Evolutionary conservation across 768 basidiomycete genomes (phyloP).

Genomic region (Cubamyces lactineus): DNA sequence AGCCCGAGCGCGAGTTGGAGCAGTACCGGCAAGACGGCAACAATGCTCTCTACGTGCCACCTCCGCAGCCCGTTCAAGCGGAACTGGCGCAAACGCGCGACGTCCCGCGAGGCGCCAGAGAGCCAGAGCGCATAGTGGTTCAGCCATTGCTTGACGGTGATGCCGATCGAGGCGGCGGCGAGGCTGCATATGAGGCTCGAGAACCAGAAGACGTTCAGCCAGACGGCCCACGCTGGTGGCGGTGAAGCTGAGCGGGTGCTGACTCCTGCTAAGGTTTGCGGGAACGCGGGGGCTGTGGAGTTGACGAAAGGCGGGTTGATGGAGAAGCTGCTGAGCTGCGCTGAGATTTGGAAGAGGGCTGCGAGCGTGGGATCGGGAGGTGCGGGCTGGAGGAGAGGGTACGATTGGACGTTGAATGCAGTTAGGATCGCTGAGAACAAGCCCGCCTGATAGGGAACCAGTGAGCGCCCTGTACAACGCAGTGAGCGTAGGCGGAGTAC

Average conservation of each 20-base stretch:
- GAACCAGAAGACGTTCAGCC: conserved; percentile 32
- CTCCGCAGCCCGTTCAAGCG: conserved; percentile 26
- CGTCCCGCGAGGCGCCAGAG: conserved; percentile 23
- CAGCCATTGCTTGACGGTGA: conserved; percentile 34
- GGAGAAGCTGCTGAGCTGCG: conserved; percentile 2
- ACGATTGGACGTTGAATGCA: conserved; percentile 23
- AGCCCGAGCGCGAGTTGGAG: conserved; percentile 26
- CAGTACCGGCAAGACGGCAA: conserved; percentile 28
- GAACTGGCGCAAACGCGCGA: conserved; percentile 26
- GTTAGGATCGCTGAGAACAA: conserved; percentile 24
- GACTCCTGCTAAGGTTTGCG: background rate
- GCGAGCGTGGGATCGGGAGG: background rate
- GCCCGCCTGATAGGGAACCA: conserved; percentile 12
- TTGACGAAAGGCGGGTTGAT: background rate
- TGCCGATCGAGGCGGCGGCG: conserved; percentile 28
- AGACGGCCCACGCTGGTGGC: conserved; percentile 8
- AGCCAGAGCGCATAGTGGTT: conserved; percentile 18
- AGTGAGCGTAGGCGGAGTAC: no score
- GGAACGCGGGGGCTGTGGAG: background rate
- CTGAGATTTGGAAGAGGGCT: conserved; percentile 18
- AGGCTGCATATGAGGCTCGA: conserved; percentile 28
- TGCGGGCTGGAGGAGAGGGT: conserved; percentile 9
- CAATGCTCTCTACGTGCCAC: conserved; percentile 29
- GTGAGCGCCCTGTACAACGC: no score
- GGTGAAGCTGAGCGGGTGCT: background rate